Evolutionary conservation across 1,284 basidiomycete genomes (phyloP), one percentile per base, ranked within the genome.

Genomic region (Mycocalia duriaeana): DNA sequence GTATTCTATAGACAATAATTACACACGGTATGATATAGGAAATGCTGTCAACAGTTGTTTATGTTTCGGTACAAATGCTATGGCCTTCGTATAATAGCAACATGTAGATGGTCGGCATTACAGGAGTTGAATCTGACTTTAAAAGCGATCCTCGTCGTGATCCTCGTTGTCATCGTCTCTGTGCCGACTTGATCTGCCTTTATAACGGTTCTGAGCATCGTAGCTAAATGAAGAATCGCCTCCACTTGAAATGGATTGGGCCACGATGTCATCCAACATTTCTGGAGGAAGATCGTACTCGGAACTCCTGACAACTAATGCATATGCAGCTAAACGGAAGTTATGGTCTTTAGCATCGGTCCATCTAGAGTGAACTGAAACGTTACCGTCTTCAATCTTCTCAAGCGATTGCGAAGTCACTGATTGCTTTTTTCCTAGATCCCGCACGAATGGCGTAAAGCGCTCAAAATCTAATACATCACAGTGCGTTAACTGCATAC

Each of bases 331-430:
- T 11, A 39, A 35, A 25, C 24, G 24, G 25, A 44, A 40, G 23
- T 19, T 44, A 44, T n/a, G 18, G n/a, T n/a, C n/a, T n/a, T n/a
- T n/a, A n/a, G n/a, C n/a, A n/a, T n/a, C n/a, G n/a, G n/a, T n/a
- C n/a, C n/a, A n/a, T n/a, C n/a, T n/a, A n/a, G n/a, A n/a, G n/a
- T n/a, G n/a, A n/a, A n/a, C n/a, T n/a, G n/a, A n/a, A 23, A 7
- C 25, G 3, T 38, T 26, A 35, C 94, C 91, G 58, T 89, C 82
- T 75, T 99, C 95, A 48, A 98, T 95, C 70, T 98, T 99, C 58
- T 87, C 79, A 20, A 98, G 70, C 8, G 91, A 94, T 53, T 90
- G 82, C 3, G 77, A 70, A 0, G 94, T 95, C 35, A 96, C 90
- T 3, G 69, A 63, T 61, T 97, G 92, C 69, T 99, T 98, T 69